Base-by-base conservation (phyloP, 1,284 basidiomycete species). In the Marasmius sp. region DNA sequence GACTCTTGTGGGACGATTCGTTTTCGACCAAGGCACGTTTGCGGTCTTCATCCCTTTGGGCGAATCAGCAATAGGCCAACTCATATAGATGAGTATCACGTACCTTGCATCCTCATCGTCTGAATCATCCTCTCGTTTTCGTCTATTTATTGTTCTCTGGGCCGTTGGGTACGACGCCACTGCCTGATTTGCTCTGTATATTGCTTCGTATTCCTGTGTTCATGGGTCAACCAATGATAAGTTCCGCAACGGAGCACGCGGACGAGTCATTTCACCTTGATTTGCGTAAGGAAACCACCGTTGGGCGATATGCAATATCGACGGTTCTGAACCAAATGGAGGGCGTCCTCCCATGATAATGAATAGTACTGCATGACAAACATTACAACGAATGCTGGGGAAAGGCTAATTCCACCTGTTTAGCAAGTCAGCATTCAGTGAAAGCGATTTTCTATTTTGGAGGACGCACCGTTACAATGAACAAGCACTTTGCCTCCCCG, bases 291-390 rank as follows among this genome's bases (percentile, higher is more conserved):
- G 75, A 95, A 95, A 27, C 94, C 90, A 37, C 91, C 89, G 68
- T 93, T 94, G 10, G 93, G 93, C 6, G 90, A 92, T 67, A 95
- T 94, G 73, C 94, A 95, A 69, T 95, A 96, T 51, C 94, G 84
- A 65, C 92, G 85, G 67, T 94, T 94, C 76, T 96, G 94, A 7
- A 96, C 93, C 69, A 90, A 80, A 64, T 91, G 87, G 56, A 95
- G 78, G 0, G 94, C 92, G 55, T 93, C 87, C 72, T 95, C 91
- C 89, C 90, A 94, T 37, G 86, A 86, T 59, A 94, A 80, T 39
- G 86, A 84, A 73, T 86, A 88, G 68, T 90, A 84, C 67, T 91
- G 88, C 94, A 95, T 96, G 36, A 94, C 89, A 70, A 93, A 96
- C 85, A 95, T 95, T 59, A 95, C 91, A 37, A 95, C 92, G 61